These are phyloP conservation scores for Fabrea salina DNA, from an alignment of 169 alveolate species.

Conservation along the genomic window DNA sequence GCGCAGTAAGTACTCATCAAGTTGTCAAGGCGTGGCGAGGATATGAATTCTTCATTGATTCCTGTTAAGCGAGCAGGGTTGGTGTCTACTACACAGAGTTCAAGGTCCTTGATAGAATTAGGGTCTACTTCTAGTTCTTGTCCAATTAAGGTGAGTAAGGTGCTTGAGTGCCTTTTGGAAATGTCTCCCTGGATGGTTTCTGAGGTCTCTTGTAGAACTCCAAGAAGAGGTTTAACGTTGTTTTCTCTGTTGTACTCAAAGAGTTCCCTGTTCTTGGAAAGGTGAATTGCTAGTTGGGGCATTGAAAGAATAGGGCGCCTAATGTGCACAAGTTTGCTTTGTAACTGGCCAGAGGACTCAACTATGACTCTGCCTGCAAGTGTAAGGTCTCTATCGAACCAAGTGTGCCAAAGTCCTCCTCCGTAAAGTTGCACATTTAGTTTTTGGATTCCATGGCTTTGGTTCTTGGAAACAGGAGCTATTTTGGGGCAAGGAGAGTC, in stretches of 20 bases:
- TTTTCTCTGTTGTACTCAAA: constrained; percentile 69
- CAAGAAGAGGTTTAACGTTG: constrained; percentile 87
- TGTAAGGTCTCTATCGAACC: constrained; percentile 97
- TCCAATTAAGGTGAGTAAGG: not conserved
- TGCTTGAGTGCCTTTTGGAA: constrained; percentile 30
- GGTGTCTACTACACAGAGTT: constrained; percentile 90
- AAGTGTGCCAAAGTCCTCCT: constrained; percentile 97
- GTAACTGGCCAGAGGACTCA: constrained; percentile 61
- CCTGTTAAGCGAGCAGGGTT: constrained; percentile 89
- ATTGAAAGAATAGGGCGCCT: constrained; percentile 87
- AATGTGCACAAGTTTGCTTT: constrained; percentile 75
- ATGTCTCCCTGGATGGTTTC: not conserved
- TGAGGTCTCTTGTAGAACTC: constrained; percentile 30
- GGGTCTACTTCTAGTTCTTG: not conserved
- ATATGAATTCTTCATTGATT: constrained; percentile 91
- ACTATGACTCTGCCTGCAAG: constrained; percentile 93
- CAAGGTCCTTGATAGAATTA: constrained; percentile 68
- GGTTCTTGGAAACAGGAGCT: constrained; percentile 87
- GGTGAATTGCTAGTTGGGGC: constrained; percentile 95
- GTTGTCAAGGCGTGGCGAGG: constrained; percentile 93
- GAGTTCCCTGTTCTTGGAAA: constrained; percentile 56
- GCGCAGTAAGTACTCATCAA: constrained; percentile 88
- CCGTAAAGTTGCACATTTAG: constrained; percentile 91
- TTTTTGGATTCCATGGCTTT: constrained; percentile 81
- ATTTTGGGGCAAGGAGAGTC: constrained; percentile 95